These are phyloP conservation scores for Globisporangium solare DNA, from an alignment of 352 stramenopile species.

Conservation along the genomic window DNA sequence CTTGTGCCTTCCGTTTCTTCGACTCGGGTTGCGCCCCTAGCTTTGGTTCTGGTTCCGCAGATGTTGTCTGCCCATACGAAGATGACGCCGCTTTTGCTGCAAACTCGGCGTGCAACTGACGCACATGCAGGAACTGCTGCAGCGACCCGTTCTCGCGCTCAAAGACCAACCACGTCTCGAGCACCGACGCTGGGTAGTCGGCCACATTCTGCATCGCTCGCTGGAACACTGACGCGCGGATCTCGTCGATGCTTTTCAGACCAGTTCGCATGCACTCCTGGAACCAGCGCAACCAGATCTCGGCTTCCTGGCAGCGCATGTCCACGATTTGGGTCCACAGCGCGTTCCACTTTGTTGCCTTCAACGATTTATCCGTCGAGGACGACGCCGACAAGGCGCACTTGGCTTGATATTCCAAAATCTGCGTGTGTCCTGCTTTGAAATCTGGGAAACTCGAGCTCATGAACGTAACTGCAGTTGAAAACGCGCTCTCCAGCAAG, in stretches of 20 bases:
- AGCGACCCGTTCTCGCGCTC: constrained; percentile 50
- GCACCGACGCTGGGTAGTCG: constrained; percentile 24
- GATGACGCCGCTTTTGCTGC: background rate
- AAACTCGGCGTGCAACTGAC: constrained; percentile 26
- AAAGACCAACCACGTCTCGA: constrained; percentile 44
- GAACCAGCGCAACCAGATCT: constrained; percentile 44
- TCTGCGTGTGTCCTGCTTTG: constrained; percentile 17
- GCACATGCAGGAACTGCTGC: constrained; percentile 24
- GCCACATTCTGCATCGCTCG: constrained; percentile 27
- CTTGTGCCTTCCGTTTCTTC: constrained; percentile 14
- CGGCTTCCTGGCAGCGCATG: constrained; percentile 18
- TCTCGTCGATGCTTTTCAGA: constrained; percentile 11
- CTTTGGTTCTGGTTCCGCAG: constrained; percentile 19
- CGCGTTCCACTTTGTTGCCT: constrained; percentile 20
- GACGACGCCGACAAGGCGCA: constrained; percentile 22
- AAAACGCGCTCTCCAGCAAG: constrained; percentile 25
- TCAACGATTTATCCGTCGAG: background rate
- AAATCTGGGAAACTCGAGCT: constrained; percentile 30
- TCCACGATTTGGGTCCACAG: constrained; percentile 31
- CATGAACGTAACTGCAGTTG: constrained; percentile 29
- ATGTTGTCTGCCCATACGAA: background rate
- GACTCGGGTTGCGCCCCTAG: constrained; percentile 6
- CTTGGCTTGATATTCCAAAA: constrained; percentile 53
- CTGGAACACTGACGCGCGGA: constrained; percentile 41
- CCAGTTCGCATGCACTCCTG: constrained; percentile 27